Percentiles rank a stretch among this genome's conserved stretches.
Conservation (phyloP, 768 basidiomycete genomes). For the Hypsizygus marmoreus region DNA sequence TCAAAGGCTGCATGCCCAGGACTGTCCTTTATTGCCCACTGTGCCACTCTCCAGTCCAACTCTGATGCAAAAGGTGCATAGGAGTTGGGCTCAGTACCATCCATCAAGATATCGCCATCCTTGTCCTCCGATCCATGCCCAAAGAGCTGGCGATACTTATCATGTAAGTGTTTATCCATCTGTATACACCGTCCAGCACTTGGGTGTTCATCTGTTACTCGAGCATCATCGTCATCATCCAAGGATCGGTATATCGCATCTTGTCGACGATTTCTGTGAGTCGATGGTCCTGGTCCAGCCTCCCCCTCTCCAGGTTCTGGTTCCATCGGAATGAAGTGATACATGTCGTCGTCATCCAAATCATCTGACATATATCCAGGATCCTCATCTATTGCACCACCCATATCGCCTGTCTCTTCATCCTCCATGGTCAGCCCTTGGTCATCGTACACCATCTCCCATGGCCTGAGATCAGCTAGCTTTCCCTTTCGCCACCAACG, state of each 20-base stretch:
- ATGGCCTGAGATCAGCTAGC: neutral
- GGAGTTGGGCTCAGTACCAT: neutral
- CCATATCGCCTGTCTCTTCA: neutral
- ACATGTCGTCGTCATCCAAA: neutral
- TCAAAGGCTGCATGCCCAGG: constrained; percentile 37
- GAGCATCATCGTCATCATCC: neutral
- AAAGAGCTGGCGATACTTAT: neutral
- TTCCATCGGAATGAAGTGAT: neutral
- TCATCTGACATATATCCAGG: neutral
- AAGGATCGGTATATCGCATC: neutral
- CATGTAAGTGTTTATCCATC: neutral
- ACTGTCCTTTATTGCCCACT: constrained; percentile 39
- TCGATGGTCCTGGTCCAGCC: neutral
- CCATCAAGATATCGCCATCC: neutral
- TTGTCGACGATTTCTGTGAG: neutral
- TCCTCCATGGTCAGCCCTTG: neutral
- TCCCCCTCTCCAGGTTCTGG: neutral
- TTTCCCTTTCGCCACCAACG: neutral
- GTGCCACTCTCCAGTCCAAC: constrained; percentile 39
- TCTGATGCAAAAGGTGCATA: neutral
- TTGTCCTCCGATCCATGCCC: neutral
- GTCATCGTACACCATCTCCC: neutral
- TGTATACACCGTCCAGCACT: neutral
- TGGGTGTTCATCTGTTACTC: neutral
- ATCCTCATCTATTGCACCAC: neutral